Base-by-base conservation (phyloP, 2,329 filamentous ascomycete species). In the Pseudogymnoascus sp. region DNA sequence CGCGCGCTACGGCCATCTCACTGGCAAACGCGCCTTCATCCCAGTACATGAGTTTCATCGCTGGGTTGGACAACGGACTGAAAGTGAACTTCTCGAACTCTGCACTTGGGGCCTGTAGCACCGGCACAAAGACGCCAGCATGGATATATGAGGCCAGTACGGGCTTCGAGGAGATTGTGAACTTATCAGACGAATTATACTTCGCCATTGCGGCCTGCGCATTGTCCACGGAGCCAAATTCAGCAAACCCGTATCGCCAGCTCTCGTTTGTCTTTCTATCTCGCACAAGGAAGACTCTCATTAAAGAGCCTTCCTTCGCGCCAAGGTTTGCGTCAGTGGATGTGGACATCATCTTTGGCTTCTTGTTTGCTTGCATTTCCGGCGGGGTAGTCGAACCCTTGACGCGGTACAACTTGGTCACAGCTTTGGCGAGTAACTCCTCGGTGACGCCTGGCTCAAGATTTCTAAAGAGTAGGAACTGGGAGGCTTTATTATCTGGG, bases 241-340 rank as follows among this genome's bases (percentile, higher is more conserved):
- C 91, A 0, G 87, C 91, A 74, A 95, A 95, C 0, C 90, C 91
- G 69, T 91, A 95, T 67, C 87, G 84, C 80, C 89, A 90, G 61
- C 87, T 91, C 65, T 90, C 86, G 62, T 90, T 83, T 3, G 81
- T 88, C 65, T 79, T 80, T 50, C 86, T 82, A 71, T 93, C 89
- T 63, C 91, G 84, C 69, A 94, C 86, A 25, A 95, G 77, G 65
- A 94, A 84, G 1, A 94, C 85, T 61, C 91, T 85, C 65, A 88
- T 84, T 7, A 95, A 77, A n/a, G 89, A 91, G 18, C 87, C 86
- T 33, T 87, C 85, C 63, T 82, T 84, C 3, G 91, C 90, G 40
- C 90, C 90, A 1, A 73, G 62, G 44, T 69, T 73, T 38, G 84
- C 78, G 14, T 81, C 79, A 10, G 80, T 82, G 4, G 72, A 70